phyloP scores from a whole-genome alignment of 2,329 filamentous ascomycete species.

The Ascosphaera aggregata region DNA sequence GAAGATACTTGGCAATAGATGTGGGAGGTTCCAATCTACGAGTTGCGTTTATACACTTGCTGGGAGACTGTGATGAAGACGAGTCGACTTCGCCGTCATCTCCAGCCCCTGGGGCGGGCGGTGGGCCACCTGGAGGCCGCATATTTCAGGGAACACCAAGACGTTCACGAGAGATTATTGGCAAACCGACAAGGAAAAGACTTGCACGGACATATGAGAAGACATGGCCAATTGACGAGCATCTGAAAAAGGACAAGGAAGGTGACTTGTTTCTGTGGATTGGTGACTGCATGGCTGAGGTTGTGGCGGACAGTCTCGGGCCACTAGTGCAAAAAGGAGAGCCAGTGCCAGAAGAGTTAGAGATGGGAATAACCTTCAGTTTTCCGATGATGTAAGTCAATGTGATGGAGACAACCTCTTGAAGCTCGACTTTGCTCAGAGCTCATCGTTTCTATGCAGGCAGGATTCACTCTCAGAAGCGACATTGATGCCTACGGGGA shows the following conservation, averaged over 20 bases:
- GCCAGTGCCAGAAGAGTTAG: constrained; percentile 19
- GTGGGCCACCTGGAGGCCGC: not conserved
- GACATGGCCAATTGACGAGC: constrained; percentile 30
- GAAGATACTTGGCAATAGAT: constrained; percentile 32
- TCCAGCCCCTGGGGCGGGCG: constrained; percentile 11
- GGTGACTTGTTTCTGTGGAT: constrained; percentile 65
- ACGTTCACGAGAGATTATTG: constrained; percentile 20
- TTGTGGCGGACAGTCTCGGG: constrained; percentile 32
- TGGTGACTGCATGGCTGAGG: constrained; percentile 49
- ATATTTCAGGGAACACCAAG: not conserved
- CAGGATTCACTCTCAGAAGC: constrained; percentile 31
- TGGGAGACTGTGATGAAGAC: constrained; percentile 18
- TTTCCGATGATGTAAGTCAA: constrained; percentile 24
- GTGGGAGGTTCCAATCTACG: constrained; percentile 32
- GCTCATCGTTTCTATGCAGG: constrained; percentile 9
- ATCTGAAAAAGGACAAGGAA: constrained; percentile 40
- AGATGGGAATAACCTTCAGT: constrained; percentile 27
- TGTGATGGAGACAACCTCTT: not conserved
- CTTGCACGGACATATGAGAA: constrained; percentile 24
- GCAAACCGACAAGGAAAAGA: constrained; percentile 24
- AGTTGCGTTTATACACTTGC: constrained; percentile 31
- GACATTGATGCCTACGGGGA: constrained; percentile 33
- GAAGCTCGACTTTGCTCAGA: not conserved
- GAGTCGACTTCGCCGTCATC: constrained; percentile 8
- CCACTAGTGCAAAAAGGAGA: constrained; percentile 16